Base-by-base conservation (phyloP, 108 stramenopile species). In the Nitzschia sp. region DNA sequence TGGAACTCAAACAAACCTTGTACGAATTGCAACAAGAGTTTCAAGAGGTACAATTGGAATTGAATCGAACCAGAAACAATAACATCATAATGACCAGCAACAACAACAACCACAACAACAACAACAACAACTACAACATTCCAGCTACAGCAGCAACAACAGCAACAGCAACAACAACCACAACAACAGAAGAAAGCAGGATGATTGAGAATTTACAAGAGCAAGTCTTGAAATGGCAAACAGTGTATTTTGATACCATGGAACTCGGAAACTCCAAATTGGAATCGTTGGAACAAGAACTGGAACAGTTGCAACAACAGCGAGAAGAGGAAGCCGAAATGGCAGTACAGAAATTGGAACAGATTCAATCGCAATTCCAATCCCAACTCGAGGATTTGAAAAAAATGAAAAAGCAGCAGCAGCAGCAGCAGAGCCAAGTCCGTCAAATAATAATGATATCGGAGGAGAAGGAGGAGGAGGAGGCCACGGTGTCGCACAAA, bases 141-240 rank as follows among this genome's bases (percentile, higher is more conserved):
- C n/a, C n/a, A n/a, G n/a, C n/a, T n/a, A n/a, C n/a, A n/a, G n/a
- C n/a, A n/a, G 50, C 50, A 23, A 19, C 6, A 6, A 52, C 23
- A 6, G 4, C n/a, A 16, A 52, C 50, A 5, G n/a, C 50, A 19
- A 52, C n/a, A 19, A 52, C 50, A 52, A 23, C 50, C 5, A 52
- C 50, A 19, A 52, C 50, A 8, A 52, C n/a, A 19, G 23, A 6
- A 52, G 23, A 19, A 52, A 16, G 13, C 8, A 5, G 13, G 1
- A 58, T 17, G 28, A 58, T 32, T 58, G n/a, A 4, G 6, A 6
- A 6, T 23, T 52, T 52, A 23, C 32, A 58, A 32, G 57, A 58
- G 13, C 57, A 58, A 32, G 31, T 58, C 19, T 29, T 29, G 1
- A 58, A 58, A 32, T 58, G 57, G 57, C 57, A 58, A 32, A 34